Conservation (phyloP, 208 protist genomes). For the Acanthamoeba pearcei region DNA sequence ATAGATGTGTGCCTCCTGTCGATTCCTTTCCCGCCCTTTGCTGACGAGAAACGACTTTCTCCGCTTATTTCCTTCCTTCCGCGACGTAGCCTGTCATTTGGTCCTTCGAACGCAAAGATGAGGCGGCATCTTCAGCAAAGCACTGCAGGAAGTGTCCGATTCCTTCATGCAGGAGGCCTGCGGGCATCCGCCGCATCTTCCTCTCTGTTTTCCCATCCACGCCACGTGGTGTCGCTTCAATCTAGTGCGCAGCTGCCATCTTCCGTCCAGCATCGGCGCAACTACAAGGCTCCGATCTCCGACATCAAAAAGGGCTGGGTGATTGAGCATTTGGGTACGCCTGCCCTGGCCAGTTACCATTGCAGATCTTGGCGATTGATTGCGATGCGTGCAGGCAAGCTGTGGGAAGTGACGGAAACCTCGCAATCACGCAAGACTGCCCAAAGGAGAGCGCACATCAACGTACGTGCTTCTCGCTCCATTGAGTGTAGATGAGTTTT, state of each 20-base stretch:
- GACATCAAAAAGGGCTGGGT: slow-evolving; percentile 54
- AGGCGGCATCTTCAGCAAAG: background rate
- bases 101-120: background rate
- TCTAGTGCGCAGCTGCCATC: background rate
- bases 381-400: background rate
- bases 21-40: slow-evolving; percentile 9
- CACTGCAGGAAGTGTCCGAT: background rate
- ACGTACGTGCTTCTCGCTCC: background rate
- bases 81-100: background rate
- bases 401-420: slow-evolving; percentile 43
- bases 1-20: background rate
- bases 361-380: background rate
- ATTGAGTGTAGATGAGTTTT: background rate
- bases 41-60: background rate
- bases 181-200: background rate
- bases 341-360: background rate
- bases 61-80: background rate
- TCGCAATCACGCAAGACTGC: slow-evolving; percentile 41
- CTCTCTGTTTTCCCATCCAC: background rate
- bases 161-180: background rate
- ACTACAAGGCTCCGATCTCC: slow-evolving; percentile 19
- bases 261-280: background rate
- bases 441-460: slow-evolving; percentile 33
- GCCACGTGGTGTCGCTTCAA: background rate
- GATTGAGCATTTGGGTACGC: slow-evolving; percentile 18